These are phyloP conservation scores for Globisporangium iwayamae DNA, from an alignment of 352 stramenopile species.

Conservation along the genomic window DNA sequence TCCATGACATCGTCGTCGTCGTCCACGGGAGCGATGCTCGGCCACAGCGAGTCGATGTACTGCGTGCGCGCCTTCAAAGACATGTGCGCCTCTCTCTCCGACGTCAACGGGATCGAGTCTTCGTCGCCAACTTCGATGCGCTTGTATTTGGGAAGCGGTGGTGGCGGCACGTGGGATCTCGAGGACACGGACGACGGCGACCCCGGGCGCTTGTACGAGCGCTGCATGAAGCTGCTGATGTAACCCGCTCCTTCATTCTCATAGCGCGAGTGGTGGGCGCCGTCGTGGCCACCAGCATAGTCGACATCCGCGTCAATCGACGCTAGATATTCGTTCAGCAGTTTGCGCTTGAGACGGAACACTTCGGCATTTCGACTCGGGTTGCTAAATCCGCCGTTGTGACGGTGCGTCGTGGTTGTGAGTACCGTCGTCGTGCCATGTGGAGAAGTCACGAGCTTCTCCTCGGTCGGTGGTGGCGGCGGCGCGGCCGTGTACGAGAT, in stretches of 20 bases:
- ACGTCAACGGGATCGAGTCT: conserved; percentile 41
- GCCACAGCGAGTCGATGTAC: conserved; percentile 72
- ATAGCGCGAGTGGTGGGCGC: neutral
- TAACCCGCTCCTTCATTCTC: neutral
- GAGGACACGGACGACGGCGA: conserved; percentile 15
- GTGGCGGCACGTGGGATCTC: neutral
- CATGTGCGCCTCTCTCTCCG: conserved; percentile 31
- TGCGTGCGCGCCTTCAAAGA: conserved; percentile 54
- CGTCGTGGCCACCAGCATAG: neutral
- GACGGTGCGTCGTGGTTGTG: conserved; percentile 37
- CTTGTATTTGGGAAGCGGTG: conserved; percentile 45
- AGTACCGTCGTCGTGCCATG: conserved; percentile 47
- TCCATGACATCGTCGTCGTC: conserved; percentile 71
- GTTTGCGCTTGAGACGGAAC: conserved; percentile 57
- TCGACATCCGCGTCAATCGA: conserved; percentile 15
- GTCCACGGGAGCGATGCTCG: conserved; percentile 52
- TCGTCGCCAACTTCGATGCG: conserved; percentile 40
- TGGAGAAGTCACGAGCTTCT: conserved; percentile 52
- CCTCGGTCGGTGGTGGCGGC: conserved; percentile 37
- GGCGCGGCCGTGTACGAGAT: conserved; percentile 70
- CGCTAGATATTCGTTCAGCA: conserved; percentile 58
- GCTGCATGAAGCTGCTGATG: neutral
- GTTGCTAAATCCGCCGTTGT: conserved; percentile 75
- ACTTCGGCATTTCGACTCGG: conserved; percentile 66
- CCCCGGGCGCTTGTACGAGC: conserved; percentile 19